Conservation (phyloP, 345 rosid genomes). For the Cardamine occulta region DNA sequence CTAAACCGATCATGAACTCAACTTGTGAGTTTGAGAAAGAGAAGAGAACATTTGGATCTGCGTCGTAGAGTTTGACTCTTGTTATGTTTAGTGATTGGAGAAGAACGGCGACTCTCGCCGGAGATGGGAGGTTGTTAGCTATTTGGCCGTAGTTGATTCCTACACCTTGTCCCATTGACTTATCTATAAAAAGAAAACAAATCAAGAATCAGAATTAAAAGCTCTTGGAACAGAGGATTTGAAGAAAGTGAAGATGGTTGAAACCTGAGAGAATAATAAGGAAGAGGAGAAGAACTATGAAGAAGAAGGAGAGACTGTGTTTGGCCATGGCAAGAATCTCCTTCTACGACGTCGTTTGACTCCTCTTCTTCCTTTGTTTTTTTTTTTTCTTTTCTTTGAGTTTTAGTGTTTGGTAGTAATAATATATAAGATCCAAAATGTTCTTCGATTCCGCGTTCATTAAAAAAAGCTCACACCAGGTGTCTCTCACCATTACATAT, state of each 20-base stretch:
- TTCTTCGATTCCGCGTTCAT: slow-evolving; percentile 25
- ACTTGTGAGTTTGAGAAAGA: slow-evolving; percentile 73
- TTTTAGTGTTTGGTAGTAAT: background rate
- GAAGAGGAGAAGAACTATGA: slow-evolving; percentile 46
- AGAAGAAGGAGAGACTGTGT: slow-evolving; percentile 35
- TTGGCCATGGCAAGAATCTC: slow-evolving; percentile 41
- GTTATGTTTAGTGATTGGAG: slow-evolving; percentile 69
- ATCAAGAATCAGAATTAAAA: background rate
- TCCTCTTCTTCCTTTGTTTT: background rate
- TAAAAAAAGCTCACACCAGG: background rate
- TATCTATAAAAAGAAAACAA: background rate
- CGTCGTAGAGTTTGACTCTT: slow-evolving; percentile 78
- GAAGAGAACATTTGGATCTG: slow-evolving; percentile 75
- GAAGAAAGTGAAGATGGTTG: background rate
- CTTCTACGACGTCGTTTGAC: slow-evolving; percentile 26
- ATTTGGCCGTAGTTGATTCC: slow-evolving; percentile 97
- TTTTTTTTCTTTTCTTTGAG: background rate
- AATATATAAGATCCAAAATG: slow-evolving; percentile 23
- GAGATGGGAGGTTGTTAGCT: slow-evolving; percentile 86
- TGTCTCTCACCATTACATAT: background rate
- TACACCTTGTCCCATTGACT: slow-evolving; percentile 43
- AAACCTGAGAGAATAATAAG: slow-evolving; percentile 59
- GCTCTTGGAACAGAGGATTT: background rate
- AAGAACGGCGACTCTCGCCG: slow-evolving; percentile 59
- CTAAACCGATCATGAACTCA: slow-evolving; percentile 78